These are phyloP conservation scores for Ajuga chamaepitys DNA, from an alignment of 257 asterid species.

Conservation along the genomic window DNA sequence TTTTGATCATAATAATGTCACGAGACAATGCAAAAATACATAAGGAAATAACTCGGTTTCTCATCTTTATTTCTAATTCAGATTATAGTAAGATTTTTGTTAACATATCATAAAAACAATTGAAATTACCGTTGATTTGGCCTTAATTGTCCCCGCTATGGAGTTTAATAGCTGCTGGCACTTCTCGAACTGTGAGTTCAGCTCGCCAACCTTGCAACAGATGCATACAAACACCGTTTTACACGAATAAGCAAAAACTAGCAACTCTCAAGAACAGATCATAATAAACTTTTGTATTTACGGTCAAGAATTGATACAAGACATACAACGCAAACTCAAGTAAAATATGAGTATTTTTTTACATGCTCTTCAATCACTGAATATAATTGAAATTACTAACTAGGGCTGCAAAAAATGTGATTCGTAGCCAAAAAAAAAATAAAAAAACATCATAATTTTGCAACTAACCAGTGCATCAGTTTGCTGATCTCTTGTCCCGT, in stretches of 20 bases:
- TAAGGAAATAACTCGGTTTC: background rate
- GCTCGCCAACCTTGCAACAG: slow-evolving; percentile 53
- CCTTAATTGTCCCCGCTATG: slow-evolving; percentile 61
- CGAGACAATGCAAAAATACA: background rate
- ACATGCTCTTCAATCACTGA: too few species aligned
- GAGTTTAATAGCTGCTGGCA: slow-evolving; percentile 92
- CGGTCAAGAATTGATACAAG: too few species aligned
- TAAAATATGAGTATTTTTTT: too few species aligned
- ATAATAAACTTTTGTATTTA: too few species aligned
- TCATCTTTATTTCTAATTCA: background rate
- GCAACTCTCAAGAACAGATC: background rate
- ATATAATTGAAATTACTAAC: too few species aligned
- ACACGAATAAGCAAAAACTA: background rate
- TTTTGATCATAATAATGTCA: background rate
- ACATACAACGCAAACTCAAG: too few species aligned
- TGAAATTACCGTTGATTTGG: slow-evolving; percentile 61
- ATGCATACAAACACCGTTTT: slow-evolving; percentile 4
- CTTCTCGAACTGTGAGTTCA: slow-evolving; percentile 85
- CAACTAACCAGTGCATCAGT: slow-evolving; percentile 77
- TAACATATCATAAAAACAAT: background rate
- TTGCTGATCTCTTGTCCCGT: slow-evolving; percentile 87
- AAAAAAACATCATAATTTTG: background rate
- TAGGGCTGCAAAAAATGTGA: too few species aligned
- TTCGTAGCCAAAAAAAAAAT: too few species aligned
- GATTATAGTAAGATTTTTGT: background rate